Evolutionary conservation across 768 basidiomycete species (phyloP), one percentile per base, ranked within the genome.

Genomic region (Pleurotus sapidus): DNA sequence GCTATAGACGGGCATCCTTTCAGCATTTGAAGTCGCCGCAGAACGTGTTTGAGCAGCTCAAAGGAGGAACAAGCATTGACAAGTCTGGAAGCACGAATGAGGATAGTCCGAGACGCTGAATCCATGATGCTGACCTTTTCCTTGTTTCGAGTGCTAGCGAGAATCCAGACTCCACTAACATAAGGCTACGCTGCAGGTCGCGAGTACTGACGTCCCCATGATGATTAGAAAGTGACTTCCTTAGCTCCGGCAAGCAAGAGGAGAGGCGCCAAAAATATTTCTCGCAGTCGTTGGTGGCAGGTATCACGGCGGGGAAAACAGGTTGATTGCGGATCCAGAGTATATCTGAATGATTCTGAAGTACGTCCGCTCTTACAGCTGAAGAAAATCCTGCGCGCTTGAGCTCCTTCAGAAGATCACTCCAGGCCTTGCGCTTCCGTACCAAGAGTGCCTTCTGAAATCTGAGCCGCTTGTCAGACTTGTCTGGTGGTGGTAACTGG

Each of bases 371-470:
- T 65, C 88, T 90, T 50, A 92, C 72, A 53, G 83, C 89, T 40
- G 77, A 70, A 0, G 92, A 76, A 53, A 98, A 78, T 17, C 97
- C 97, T 17, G 83, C 76, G 1, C 82, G 80, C 68, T 91, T 91
- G 54, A 97, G 74, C 65, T 95, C 93, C 70, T 94, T 96, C 60
- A 97, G 75, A 17, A 97, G 76, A 67, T 98, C 95, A 24, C 89
- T 87, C 83, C 88, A 93, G 0, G 95, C 95, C 66, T 91, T 92
- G 60, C 90, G 78, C 74, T 98, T 99, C 48, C 92, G 83, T 3
- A 83, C 82, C 40, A 90, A 76, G 8, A 98, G 71, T 18, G 86
- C 83, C 68, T 95, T 95, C 54, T 72, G 78, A 61, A 79, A 82
- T 72, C 84, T 91, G 58, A 73, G 82, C 59, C 77, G 83, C 63